phyloP scores from a whole-genome alignment of 2,329 filamentous ascomycete genomes.

The Fusarium sulawesiense region DNA sequence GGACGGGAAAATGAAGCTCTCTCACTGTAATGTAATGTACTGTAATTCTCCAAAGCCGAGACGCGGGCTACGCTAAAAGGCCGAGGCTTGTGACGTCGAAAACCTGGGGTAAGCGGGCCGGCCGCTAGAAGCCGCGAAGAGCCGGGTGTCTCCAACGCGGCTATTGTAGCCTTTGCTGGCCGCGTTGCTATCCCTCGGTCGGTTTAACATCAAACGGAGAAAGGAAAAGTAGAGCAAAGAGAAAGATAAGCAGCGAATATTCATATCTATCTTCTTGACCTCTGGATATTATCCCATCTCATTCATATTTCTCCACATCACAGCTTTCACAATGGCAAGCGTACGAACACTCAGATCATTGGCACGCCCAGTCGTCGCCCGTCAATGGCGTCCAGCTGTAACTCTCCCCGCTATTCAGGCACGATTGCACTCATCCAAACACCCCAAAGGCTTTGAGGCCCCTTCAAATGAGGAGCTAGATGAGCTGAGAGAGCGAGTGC shows the following conservation, averaged over 20 bases:
- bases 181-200: conserved; percentile 37
- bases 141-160: conserved; percentile 27
- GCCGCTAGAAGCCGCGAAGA: conserved; percentile 41
- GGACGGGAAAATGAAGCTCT: conserved; percentile 5
- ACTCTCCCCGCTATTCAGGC: conserved; percentile 54
- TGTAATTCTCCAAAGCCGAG: conserved; percentile 31
- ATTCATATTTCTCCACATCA: not conserved
- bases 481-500: conserved; percentile 84
- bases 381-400: conserved; percentile 41
- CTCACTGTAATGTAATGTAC: not conserved
- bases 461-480: conserved; percentile 79
- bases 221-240: not conserved
- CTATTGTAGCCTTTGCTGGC: conserved; percentile 38
- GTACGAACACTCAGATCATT: conserved; percentile 54
- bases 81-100: conserved; percentile 47
- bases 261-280: not conserved
- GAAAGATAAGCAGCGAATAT: conserved; percentile 8
- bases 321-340: conserved; percentile 53
- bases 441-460: conserved; percentile 71
- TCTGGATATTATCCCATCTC: not conserved
- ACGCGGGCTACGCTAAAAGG: conserved; percentile 31
- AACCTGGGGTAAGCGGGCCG: conserved; percentile 45
- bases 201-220: not conserved
- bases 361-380: conserved; percentile 48
- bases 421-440: conserved; percentile 66